These are phyloP conservation scores for Gaeumannomyces sp. DNA, from an alignment of 2,329 filamentous ascomycete genomes.

Conservation along the genomic window DNA sequence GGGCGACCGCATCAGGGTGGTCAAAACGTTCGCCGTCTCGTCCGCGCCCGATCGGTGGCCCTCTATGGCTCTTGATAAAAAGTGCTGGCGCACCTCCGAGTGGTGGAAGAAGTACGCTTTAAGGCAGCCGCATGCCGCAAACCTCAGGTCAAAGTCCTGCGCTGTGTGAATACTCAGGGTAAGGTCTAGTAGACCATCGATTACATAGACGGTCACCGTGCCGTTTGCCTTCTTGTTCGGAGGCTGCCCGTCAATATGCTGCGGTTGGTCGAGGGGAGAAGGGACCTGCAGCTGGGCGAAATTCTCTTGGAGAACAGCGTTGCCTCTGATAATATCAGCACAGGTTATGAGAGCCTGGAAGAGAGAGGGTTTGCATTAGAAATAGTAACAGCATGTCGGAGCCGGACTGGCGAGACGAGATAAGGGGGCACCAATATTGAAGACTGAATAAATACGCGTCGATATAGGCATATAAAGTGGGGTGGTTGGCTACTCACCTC, in stretches of 20 bases:
- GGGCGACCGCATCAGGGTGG: slow-evolving; percentile 66
- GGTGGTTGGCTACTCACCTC: slow-evolving; percentile 49
- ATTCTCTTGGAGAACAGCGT: slow-evolving; percentile 72
- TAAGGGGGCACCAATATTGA: not conserved
- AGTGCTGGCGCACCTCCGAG: slow-evolving; percentile 74
- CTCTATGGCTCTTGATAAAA: slow-evolving; percentile 80
- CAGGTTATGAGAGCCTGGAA: slow-evolving; percentile 71
- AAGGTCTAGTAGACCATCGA: slow-evolving; percentile 84
- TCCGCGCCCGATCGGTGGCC: slow-evolving; percentile 73
- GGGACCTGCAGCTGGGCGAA: slow-evolving; percentile 83
- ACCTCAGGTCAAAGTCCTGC: slow-evolving; percentile 69
- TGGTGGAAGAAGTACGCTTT: slow-evolving; percentile 89
- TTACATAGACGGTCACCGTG: slow-evolving; percentile 69
- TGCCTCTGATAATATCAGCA: slow-evolving; percentile 81
- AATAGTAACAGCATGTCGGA: slow-evolving; percentile 7
- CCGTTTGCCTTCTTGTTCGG: slow-evolving; percentile 36
- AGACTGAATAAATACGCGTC: slow-evolving; percentile 1
- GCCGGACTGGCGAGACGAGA: not conserved
- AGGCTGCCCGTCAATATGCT: slow-evolving; percentile 29
- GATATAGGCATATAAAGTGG: not conserved
- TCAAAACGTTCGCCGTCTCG: slow-evolving; percentile 82
- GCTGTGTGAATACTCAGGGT: slow-evolving; percentile 62
- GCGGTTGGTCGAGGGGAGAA: slow-evolving; percentile 37
- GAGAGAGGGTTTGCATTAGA: slow-evolving; percentile 11
- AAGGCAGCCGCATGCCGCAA: slow-evolving; percentile 82